Evolutionary conservation across 2,329 filamentous ascomycete genomes (phyloP).

Genomic region (Macrophomina phaseolina): DNA sequence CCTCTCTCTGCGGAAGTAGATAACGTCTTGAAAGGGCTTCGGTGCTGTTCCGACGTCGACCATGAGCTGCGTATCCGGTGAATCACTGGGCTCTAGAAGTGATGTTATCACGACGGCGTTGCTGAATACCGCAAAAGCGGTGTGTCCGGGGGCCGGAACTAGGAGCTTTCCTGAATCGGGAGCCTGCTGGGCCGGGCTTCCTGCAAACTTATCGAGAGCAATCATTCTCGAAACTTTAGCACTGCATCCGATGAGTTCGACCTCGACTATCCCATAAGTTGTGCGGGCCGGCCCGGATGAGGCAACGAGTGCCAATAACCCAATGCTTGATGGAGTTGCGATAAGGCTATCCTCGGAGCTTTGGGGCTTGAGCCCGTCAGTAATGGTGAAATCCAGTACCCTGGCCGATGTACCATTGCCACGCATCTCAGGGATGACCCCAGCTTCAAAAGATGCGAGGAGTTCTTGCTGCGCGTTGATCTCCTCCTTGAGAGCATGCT

Average conservation of each 20-base stretch:
- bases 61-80: slow-evolving; percentile 77
- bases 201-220: slow-evolving; percentile 59
- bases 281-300: slow-evolving; percentile 41
- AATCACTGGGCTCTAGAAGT: slow-evolving; percentile 69
- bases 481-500: slow-evolving; percentile 75
- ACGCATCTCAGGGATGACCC: slow-evolving; percentile 54
- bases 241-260: slow-evolving; percentile 63
- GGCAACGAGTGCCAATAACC: slow-evolving; percentile 42
- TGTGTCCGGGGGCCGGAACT: slow-evolving; percentile 77
- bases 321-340: slow-evolving; percentile 30
- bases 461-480: slow-evolving; percentile 72
- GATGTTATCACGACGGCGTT: slow-evolving; percentile 79
- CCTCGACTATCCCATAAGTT: slow-evolving; percentile 77
- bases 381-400: slow-evolving; percentile 79
- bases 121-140: slow-evolving; percentile 82
- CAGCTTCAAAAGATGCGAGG: slow-evolving; percentile 64
- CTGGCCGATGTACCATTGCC: slow-evolving; percentile 66
- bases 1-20: slow-evolving; percentile 71
- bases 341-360: slow-evolving; percentile 49
- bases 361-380: slow-evolving; percentile 52
- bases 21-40: slow-evolving; percentile 79
- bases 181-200: slow-evolving; percentile 45
- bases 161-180: slow-evolving; percentile 56
- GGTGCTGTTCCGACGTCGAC: slow-evolving; percentile 39
- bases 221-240: slow-evolving; percentile 69